Percentiles rank a stretch among this genome's conserved stretches.
Evolutionary conservation across 192 early-diverging fungal species (phyloP).

Genomic region (Globomyces pollinis-pini): DNA sequence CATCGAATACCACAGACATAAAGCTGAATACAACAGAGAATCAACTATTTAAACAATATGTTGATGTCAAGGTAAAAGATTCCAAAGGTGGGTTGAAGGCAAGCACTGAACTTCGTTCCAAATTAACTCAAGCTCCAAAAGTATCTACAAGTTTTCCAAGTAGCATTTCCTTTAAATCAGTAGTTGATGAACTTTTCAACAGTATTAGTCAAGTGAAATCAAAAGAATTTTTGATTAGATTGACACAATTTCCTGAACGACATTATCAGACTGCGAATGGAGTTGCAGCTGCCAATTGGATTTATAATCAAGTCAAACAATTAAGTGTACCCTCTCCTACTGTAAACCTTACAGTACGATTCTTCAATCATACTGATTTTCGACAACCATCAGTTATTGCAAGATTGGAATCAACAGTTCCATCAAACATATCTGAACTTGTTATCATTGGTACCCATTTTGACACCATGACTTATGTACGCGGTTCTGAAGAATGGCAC

Average conservation of each 20-base stretch:
- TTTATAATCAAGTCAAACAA: slow-evolving; percentile 8
- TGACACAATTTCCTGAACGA: slow-evolving; percentile 17
- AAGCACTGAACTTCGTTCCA: too few species aligned
- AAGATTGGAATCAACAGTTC: slow-evolving; percentile 4
- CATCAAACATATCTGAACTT: neutral
- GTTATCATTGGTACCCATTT: slow-evolving; percentile 7
- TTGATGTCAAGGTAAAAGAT: too few species aligned
- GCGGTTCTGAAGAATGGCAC: too few species aligned
- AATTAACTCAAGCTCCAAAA: too few species aligned
- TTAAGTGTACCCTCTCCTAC: neutral
- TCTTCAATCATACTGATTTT: slow-evolving; percentile 6
- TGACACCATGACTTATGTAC: slow-evolving; percentile 6
- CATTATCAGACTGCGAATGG: slow-evolving; percentile 19
- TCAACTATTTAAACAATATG: too few species aligned
- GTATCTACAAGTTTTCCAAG: too few species aligned
- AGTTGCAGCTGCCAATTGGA: slow-evolving; percentile 15
- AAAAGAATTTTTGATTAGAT: neutral
- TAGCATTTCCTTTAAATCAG: too few species aligned
- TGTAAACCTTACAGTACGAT: slow-evolving; percentile 9
- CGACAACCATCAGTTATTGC: slow-evolving; percentile 25
- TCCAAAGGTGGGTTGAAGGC: too few species aligned
- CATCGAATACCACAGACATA: too few species aligned
- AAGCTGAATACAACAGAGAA: too few species aligned
- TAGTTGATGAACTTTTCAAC: too few species aligned
- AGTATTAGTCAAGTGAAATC: too few species aligned